Base-by-base conservation (phyloP, 2,329 filamentous ascomycete species). In the Sporothrix curviconia region DNA sequence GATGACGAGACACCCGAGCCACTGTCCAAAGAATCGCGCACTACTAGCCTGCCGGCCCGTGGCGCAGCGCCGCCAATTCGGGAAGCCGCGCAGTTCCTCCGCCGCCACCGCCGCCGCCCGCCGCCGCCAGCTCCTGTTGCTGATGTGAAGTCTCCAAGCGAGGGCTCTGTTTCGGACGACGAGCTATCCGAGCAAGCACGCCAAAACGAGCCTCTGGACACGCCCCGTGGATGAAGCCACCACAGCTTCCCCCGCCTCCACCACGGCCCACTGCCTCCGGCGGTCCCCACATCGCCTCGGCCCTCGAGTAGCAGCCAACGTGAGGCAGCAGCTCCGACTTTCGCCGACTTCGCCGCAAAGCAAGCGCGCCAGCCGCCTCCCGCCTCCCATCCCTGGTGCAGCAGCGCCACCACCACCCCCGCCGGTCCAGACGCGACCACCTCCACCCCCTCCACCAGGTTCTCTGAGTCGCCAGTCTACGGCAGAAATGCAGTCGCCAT, bases 121-220 rank as follows among this genome's bases (percentile, higher is more conserved):
- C 87, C 86, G 51, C 75, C 76, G 34, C 39, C 54, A 3, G 76
- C 76, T 40, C 76, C 80, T 30, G 34, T 63, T 39, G 73, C 78
- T 36, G 75, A 76, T 43, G 68, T 81, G 15, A 76, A 79, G 49
- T 89, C 89, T 40, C 85, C 84, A 46, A 90, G 85, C 58, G 80
- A 87, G 60, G 91, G 90, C 30, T 95, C 90, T 1, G 89, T 88
- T 68, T 94, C 92, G 43, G 92, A 95, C 65, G 92, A 96, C 69
- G 92, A 96, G 70, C 75, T 91, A 65, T 90, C 87, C 9, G 75
- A 76, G 55, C 71, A 72, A 66, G 67, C 40, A 17, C 17, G n/a
- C 12, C 56, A 49, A 15, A 71, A 76, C 52, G 70, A 78, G 62
- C 64, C 72, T 66, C 55, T 78, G 19, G 72, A 76, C 36, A 73